These are phyloP conservation scores for Penicillium sp. DNA, from an alignment of 2,329 filamentous ascomycete species.

Conservation along the genomic window DNA sequence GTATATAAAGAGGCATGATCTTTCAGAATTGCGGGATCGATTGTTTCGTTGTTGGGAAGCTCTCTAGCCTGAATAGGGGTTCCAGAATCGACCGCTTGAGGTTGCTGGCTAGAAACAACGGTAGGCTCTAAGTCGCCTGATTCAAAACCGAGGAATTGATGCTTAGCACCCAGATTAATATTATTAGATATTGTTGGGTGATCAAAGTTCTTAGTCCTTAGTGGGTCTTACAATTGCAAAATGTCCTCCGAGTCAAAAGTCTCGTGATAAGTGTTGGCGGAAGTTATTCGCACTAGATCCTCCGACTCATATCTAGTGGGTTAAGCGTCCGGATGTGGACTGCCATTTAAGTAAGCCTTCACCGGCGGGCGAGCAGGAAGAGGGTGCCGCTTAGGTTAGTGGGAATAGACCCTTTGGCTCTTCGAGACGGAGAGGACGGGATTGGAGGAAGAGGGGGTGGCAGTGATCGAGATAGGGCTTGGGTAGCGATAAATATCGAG, in stretches of 20 bases:
- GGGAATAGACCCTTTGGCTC: not conserved
- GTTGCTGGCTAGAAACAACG: too few species aligned
- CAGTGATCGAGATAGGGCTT: constrained; percentile 12
- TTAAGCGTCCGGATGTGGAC: not conserved
- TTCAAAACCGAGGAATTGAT: too few species aligned
- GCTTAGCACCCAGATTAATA: too few species aligned
- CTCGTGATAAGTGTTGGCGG: not conserved
- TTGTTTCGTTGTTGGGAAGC: too few species aligned
- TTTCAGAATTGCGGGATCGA: constrained; percentile 9
- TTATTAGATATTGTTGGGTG: too few species aligned
- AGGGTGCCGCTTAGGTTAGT: constrained; percentile 4
- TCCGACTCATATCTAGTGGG: not conserved
- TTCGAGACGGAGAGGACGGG: not conserved
- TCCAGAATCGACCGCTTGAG: too few species aligned
- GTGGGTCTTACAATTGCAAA: too few species aligned
- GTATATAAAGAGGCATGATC: not conserved
- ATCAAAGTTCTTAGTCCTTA: too few species aligned
- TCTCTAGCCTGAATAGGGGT: too few species aligned
- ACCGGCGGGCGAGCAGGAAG: constrained; percentile 12
- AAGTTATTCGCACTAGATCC: not conserved
- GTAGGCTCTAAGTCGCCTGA: too few species aligned
- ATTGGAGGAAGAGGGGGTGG: constrained; percentile 3
- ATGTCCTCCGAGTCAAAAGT: too few species aligned
- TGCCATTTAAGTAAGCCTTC: constrained; percentile 9
- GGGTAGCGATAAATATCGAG: constrained; percentile 9